Conservation (phyloP, 495 filamentous ascomycete genomes). For the Penicillium bovifimosum region DNA sequence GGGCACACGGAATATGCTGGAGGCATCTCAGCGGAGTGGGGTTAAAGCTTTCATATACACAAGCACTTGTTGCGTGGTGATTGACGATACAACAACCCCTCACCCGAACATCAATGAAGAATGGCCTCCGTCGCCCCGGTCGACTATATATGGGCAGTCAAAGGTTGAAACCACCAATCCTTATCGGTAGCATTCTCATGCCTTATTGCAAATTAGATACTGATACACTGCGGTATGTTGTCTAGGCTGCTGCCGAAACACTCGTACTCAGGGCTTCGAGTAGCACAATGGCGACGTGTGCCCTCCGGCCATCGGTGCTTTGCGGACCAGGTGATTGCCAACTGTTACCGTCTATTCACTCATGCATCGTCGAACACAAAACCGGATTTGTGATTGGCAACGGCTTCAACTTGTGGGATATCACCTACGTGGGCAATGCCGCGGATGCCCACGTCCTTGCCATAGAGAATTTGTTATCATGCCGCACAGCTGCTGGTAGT, state of each 20-base stretch:
- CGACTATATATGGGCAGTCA: conserved; percentile 54
- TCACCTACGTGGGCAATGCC: conserved; percentile 56
- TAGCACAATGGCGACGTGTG: conserved; percentile 44
- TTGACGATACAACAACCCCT: conserved; percentile 47
- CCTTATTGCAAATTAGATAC: neutral
- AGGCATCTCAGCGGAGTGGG: conserved; percentile 41
- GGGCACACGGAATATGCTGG: conserved; percentile 53
- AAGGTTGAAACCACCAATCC: conserved; percentile 37
- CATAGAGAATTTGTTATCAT: conserved; percentile 50
- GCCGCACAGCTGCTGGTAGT: conserved; percentile 53
- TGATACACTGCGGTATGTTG: neutral
- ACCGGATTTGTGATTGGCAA: conserved; percentile 54
- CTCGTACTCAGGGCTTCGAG: conserved; percentile 48
- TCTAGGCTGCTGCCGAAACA: conserved; percentile 48
- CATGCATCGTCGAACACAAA: conserved; percentile 50
- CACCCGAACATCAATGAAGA: conserved; percentile 51
- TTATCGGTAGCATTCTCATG: neutral
- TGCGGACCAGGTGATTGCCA: conserved; percentile 54
- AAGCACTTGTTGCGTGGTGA: conserved; percentile 49
- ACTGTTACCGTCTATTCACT: conserved; percentile 48
- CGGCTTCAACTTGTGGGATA: conserved; percentile 56
- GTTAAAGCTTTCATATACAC: conserved; percentile 56
- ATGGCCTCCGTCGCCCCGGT: conserved; percentile 44
- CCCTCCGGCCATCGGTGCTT: conserved; percentile 52
- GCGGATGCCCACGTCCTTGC: conserved; percentile 61